Evolutionary conservation across 1,284 basidiomycete genomes (phyloP).

Genomic region (Agroathelia rolfsii): DNA sequence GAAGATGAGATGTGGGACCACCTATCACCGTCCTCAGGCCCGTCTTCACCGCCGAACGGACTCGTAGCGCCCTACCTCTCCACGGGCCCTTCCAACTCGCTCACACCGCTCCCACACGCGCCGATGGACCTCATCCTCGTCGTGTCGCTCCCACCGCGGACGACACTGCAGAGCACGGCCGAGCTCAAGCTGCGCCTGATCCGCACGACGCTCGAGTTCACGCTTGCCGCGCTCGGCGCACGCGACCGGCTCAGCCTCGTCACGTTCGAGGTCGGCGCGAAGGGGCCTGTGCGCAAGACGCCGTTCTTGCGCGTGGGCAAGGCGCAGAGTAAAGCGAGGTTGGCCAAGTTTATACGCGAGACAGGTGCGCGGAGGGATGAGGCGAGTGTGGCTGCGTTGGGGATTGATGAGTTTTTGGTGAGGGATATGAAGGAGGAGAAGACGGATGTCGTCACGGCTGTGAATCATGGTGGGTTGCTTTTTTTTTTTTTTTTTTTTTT

Average conservation of each 20-base stretch:
- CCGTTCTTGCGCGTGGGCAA: constrained; percentile 76
- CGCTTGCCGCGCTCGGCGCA: constrained; percentile 63
- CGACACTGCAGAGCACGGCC: constrained; percentile 65
- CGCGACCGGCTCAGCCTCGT: constrained; percentile 80
- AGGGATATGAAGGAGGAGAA: constrained; percentile 76
- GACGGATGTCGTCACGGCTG: constrained; percentile 91
- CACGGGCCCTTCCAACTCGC: constrained; percentile 67
- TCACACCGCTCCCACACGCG: constrained; percentile 74
- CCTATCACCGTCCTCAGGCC: constrained; percentile 29
- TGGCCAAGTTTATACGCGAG: constrained; percentile 72
- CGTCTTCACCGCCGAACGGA: too few species aligned
- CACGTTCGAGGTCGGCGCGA: constrained; percentile 78
- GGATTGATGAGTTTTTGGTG: constrained; percentile 65
- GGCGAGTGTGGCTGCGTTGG: constrained; percentile 22
- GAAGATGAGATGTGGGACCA: constrained; percentile 55
- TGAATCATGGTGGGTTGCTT: constrained; percentile 68
- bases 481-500: constrained; percentile 2
- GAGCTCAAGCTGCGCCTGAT: constrained; percentile 81
- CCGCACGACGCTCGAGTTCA: constrained; percentile 75
- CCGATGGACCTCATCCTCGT: constrained; percentile 89
- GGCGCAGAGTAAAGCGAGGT: constrained; percentile 54
- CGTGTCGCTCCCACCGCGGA: constrained; percentile 73
- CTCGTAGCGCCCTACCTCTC: constrained; percentile 69
- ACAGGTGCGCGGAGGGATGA: constrained; percentile 38
- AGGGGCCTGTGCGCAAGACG: constrained; percentile 76